Percentiles rank a stretch among this genome's conserved stretches.
These are phyloP conservation scores for Meyerozyma elateridarum DNA, from an alignment of 1,139 yeast genomes.

Conservation along the genomic window DNA sequence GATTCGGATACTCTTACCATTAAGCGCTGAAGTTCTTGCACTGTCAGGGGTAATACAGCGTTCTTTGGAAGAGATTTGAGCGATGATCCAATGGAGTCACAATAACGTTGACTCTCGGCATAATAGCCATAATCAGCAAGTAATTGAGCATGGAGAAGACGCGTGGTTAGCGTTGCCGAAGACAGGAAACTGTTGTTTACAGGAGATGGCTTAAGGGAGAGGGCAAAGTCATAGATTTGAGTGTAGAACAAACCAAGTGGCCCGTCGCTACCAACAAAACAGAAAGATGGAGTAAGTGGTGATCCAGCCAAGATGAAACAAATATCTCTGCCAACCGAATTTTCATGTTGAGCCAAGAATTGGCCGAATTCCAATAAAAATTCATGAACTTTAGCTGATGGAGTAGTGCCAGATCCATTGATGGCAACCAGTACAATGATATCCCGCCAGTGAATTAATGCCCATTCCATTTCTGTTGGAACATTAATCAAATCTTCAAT, in stretches of 20 bases:
- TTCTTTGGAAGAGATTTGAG: slow-evolving; percentile 41
- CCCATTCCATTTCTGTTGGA: slow-evolving; percentile 44
- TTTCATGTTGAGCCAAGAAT: slow-evolving; percentile 32
- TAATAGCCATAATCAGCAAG: slow-evolving; percentile 60
- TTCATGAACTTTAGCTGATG: slow-evolving; percentile 24
- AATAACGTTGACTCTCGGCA: slow-evolving; percentile 54
- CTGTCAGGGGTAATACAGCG: slow-evolving; percentile 33
- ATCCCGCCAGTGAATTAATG: slow-evolving; percentile 48
- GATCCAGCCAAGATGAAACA: slow-evolving; percentile 48
- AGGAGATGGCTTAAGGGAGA: slow-evolving; percentile 19
- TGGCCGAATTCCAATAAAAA: slow-evolving; percentile 55
- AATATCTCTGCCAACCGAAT: slow-evolving; percentile 36
- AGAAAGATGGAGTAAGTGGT: slow-evolving; percentile 29
- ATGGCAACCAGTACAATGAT: slow-evolving; percentile 42
- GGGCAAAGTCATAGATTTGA: slow-evolving; percentile 65
- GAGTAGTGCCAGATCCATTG: slow-evolving; percentile 27
- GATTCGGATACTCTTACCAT: slow-evolving; percentile 43
- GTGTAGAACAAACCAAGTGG: slow-evolving; percentile 41
- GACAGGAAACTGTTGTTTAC: slow-evolving; percentile 45
- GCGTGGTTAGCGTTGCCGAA: slow-evolving; percentile 39
- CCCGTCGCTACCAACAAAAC: slow-evolving; percentile 7
- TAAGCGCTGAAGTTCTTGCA: slow-evolving; percentile 36
- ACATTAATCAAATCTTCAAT: slow-evolving; percentile 45
- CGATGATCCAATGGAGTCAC: slow-evolving; percentile 46
- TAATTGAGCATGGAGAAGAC: slow-evolving; percentile 57